These are phyloP conservation scores for Pichia phayaonensis DNA, from an alignment of 805 yeast genomes.

Conservation along the genomic window DNA sequence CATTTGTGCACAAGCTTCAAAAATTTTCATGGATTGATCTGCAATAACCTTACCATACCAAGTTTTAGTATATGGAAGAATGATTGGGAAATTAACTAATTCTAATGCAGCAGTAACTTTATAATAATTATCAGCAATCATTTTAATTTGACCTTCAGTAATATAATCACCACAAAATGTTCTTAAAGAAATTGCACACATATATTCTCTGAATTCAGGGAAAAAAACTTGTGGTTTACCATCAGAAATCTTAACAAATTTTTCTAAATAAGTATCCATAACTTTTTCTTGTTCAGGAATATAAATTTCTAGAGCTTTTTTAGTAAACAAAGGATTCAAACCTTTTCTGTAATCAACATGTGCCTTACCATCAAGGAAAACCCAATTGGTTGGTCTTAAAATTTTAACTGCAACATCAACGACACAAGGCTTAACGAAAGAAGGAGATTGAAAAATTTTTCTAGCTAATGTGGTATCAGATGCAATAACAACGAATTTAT, in stretches of 20 bases:
- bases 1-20: conserved; percentile 80
- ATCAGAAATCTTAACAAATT: conserved; percentile 49
- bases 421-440: conserved; percentile 92
- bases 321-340: conserved; percentile 82
- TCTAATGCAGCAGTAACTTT: conserved; percentile 92
- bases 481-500: conserved; percentile 94
- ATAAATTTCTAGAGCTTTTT: conserved; percentile 73
- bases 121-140: conserved; percentile 87
- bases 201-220: conserved; percentile 90
- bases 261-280: conserved; percentile 74
- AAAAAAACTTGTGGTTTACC: conserved; percentile 68
- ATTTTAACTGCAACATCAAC: conserved; percentile 96
- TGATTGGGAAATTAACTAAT: conserved; percentile 95
- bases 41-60: conserved; percentile 97
- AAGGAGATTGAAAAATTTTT: conserved; percentile 76
- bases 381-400: conserved; percentile 95
- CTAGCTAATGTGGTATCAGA: conserved; percentile 82
- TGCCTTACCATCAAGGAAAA: conserved; percentile 90
- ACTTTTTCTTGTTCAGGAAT: conserved; percentile 78
- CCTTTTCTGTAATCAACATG: conserved; percentile 91
- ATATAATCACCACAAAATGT: conserved; percentile 96
- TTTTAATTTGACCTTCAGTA: conserved; percentile 81
- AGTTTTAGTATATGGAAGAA: conserved; percentile 90
- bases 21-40: conserved; percentile 87
- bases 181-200: conserved; percentile 88